Evolutionary conservation across 768 basidiomycete species (phyloP), one percentile per base, ranked within the genome.

Genomic region (Pisolithus tinctorius): DNA sequence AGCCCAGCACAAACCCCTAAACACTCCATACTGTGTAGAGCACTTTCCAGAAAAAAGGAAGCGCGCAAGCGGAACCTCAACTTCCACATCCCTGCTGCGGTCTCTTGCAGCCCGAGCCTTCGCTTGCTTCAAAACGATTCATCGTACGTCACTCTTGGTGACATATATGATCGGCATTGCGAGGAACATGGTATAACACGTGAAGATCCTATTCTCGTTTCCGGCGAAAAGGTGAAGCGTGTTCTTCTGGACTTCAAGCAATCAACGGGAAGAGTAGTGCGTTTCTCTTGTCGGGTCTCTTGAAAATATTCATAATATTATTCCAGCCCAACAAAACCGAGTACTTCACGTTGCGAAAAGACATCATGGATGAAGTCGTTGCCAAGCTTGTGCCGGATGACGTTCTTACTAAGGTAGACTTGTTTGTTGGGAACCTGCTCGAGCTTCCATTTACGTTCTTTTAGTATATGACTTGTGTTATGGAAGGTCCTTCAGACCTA

Each of bases 131-230:
- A 96, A 65, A 89, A 84, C 50, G 95, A 98, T 66, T 81, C 86
- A 0, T 96, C 94, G 0, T 94, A 96, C 61, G 76, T 93, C 59
- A 84, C 86, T 1, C 73, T 99, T 36, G 89, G 89, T 38, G 96
- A 99, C 57, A 87, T 99, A 48, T 96, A 90, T 64, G 96, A 99
- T 63, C 80, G 86, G 17, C 86, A 90, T 64, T 94, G 92, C 64
- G 77, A 84, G 52, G 77, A 80, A 51, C 74, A 69, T 31, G 84
- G 88, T 13, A 81, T 95, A 55, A 77, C 81, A 1, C 79, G 87
- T 56, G 96, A 98, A 68, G 91, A 96, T 51, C 90, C 94, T 0
- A 82, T 93, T 39, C 73, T 98, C 36, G 80, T 84, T 42, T 83
- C 86, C 14, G 89, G 86, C 17, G 93, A 97, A 65, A 91, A 94